Evolutionary conservation across 441 rosid genomes (phyloP), one percentile per base, ranked within the genome.

Genomic region (Erodium texanum): DNA sequence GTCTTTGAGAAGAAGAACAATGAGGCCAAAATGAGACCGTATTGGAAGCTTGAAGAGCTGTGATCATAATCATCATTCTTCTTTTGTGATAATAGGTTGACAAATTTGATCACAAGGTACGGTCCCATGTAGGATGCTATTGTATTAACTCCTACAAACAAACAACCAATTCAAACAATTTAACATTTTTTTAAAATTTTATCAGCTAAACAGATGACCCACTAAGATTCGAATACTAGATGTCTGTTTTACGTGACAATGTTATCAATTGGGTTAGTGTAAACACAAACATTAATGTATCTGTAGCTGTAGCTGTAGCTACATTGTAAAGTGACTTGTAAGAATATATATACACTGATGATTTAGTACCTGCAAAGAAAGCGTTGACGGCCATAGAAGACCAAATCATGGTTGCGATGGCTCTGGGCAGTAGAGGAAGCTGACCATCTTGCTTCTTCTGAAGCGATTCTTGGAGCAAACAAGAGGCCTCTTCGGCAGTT

Each of bases 1-100:
- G 86, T 72, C 75, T 87, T 85, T 3, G 76, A 87, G 32, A 78
- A 20, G 62, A 87, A 70, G 70, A 87, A 85, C 1, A 73, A 56
- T 0, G 73, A 74, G 70, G 81, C 89, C 29, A 87, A 71, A 67
- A 82, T 32, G 71, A 73, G 75, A 11, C 93, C 89, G 16, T 43
- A 43, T 43, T 43, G 52, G 16, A 43, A 15, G 52, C 52, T 14
- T 43, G 52, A 14, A 43, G 52, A 43, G 52, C n/a, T 43, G 3
- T 34, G 8, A 34, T 43, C 52, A 11, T 43, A 2, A 43, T 14
- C 52, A 43, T 43, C 52, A 14, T 43, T 43, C 16, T 43, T 43
- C 52, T 43, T 43, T 9, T 43, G 52, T 43, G 52, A 43, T 43
- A 43, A 43, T 3, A 43, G 52, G 16, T 43, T 43, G n/a, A 43